phyloP scores from a whole-genome alignment of 257 asterid genomes.

The Plectranthus barbatus region DNA sequence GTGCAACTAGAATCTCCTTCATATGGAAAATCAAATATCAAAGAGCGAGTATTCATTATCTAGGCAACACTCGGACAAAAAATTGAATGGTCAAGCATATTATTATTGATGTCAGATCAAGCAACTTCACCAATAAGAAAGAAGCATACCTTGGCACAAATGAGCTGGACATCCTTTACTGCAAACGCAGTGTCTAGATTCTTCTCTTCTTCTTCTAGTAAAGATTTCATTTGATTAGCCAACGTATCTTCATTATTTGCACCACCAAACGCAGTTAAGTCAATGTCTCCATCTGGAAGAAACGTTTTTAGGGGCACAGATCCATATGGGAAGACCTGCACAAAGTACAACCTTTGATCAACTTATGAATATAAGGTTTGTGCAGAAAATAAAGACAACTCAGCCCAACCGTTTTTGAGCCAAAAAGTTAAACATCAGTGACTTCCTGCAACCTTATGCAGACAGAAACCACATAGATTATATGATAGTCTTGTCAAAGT shows the following conservation, averaged over 20 bases:
- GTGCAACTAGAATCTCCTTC: background rate
- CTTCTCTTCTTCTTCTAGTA: constrained; percentile 59
- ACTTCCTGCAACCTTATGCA: background rate
- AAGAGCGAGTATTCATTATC: background rate
- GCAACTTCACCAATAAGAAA: background rate
- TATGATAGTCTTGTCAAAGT: background rate
- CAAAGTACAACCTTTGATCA: constrained; percentile 10
- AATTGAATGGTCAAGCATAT: background rate
- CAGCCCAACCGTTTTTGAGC: background rate
- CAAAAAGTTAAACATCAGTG: background rate
- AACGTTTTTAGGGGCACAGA: constrained; percentile 92
- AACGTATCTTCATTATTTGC: constrained; percentile 48
- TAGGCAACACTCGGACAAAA: background rate
- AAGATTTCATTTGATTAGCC: constrained; percentile 44
- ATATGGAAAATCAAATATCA: background rate
- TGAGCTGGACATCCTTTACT: constrained; percentile 77
- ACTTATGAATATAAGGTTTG: background rate
- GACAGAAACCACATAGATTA: background rate
- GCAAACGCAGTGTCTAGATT: constrained; percentile 43
- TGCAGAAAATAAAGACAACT: background rate
- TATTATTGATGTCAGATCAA: background rate
- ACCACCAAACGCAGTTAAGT: constrained; percentile 72
- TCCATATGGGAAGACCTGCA: constrained; percentile 84
- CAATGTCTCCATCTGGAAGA: constrained; percentile 98
- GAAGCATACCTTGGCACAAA: constrained; percentile 75